Evolutionary conservation across 176 grass and related monocot genomes (phyloP), one percentile per base, ranked within the genome.

Genomic region (Carex littledalei): DNA sequence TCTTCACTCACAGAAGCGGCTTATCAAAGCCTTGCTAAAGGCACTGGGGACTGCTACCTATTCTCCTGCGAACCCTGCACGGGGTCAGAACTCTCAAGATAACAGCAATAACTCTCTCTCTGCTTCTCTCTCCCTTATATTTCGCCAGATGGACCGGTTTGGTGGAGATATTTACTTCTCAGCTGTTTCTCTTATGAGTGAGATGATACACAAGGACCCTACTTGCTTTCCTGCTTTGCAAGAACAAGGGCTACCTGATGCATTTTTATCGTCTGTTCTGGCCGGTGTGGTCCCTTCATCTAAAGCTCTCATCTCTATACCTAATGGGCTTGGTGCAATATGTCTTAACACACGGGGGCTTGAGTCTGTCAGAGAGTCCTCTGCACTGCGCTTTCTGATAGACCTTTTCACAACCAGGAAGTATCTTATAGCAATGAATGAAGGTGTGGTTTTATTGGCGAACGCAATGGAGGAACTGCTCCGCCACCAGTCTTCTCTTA

Each of bases 101-200:
- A 95, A 84, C 64, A 65, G 45, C 45, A 83, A 83, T 43, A 34
- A 21, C 78, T 92, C 93, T 71, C 87, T 99, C 70, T 93, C 93
- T 90, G 86, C 85, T 60, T 94, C 96, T 87, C 88, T 99, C 83
- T 91, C 93, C 68, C 87, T 95, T 63, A 65, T 99, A 99, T 99
- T 99, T 90, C 90, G 88, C 83, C 93, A 99, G 87, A 90, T 92
- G 80, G 86, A 88, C 8, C 92, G 68, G 76, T 99, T 99, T 87
- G 96, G 96, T 78, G 96, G 96, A 21, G 93, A 99, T 56, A 99
- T 99, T 47, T 99, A 99, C 84, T 99, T 95, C 90, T 94, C 96
- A 84, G 88, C 93, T 78, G 96, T 99, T 73, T 93, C 93, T 86
- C 91, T 99, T 87, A 95, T 99, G 96, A 95, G 93, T 56, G 96